Conservation (phyloP, 257 asterid species). For the Handroanthus guayacan region DNA sequence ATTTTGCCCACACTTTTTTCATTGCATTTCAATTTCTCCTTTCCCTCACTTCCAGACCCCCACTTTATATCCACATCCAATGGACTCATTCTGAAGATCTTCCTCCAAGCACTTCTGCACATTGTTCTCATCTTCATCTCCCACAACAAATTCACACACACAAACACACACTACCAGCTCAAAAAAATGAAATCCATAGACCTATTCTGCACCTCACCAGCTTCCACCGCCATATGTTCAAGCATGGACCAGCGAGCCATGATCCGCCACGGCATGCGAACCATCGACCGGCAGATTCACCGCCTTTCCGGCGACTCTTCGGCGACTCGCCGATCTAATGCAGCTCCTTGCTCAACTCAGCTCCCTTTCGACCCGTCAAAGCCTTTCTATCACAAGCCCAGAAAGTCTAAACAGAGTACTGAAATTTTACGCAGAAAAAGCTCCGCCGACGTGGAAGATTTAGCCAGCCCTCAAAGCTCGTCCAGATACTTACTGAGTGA, state of each 20-base stretch:
- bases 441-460: slow-evolving; percentile 66
- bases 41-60: slow-evolving; percentile 36
- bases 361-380: slow-evolving; percentile 68
- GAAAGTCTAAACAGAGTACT: slow-evolving; percentile 39
- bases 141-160: background rate
- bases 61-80: slow-evolving; percentile 54
- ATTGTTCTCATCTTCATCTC: background rate
- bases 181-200: slow-evolving; percentile 71
- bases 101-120: slow-evolving; percentile 27
- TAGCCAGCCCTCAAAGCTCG: slow-evolving; percentile 41
- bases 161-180: background rate
- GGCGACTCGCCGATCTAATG: slow-evolving; percentile 15
- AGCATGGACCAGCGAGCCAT: slow-evolving; percentile 70
- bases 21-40: background rate
- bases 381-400: slow-evolving; percentile 35
- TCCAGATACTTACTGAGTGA: slow-evolving; percentile 57
- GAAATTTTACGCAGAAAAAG: slow-evolving; percentile 62
- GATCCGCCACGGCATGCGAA: slow-evolving; percentile 49
- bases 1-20: background rate
- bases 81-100: slow-evolving; percentile 40
- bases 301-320: too few species aligned
- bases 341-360: slow-evolving; percentile 64
- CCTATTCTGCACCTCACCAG: slow-evolving; percentile 81
- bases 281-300: slow-evolving; percentile 28
- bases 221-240: slow-evolving; percentile 89